phyloP scores from a whole-genome alignment of 176 grass and related monocot species.

The Neostapfia colusana region DNA sequence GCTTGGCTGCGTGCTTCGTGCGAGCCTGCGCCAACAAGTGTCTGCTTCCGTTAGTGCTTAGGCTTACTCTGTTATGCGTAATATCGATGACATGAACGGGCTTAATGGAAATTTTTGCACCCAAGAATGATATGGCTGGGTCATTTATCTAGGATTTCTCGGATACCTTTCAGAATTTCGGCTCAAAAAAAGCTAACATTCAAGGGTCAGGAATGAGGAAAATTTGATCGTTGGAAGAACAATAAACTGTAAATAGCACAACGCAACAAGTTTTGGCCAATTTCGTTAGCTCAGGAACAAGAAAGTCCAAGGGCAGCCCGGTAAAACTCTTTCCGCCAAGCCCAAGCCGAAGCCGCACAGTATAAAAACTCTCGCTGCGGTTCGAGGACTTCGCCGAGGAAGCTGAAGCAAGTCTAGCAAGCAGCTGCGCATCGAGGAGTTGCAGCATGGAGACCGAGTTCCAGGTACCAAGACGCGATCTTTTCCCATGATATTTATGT shows the following conservation, averaged over 20 bases:
- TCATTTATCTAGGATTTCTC: neutral
- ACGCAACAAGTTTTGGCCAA: neutral
- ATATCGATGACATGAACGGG: neutral
- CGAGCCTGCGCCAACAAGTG: neutral
- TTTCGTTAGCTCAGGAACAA: neutral
- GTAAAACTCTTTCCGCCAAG: neutral
- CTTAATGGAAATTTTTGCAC: neutral
- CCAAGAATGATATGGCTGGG: neutral
- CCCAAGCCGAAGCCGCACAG: neutral
- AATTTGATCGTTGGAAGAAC: neutral
- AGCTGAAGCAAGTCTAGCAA: neutral
- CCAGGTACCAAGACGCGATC: slow-evolving; percentile 28
- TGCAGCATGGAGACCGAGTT: slow-evolving; percentile 40
- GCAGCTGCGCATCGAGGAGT: neutral
- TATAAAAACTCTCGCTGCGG: neutral
- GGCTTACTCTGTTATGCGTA: neutral
- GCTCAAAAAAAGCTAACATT: neutral
- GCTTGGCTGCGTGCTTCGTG: neutral
- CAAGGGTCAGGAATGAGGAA: neutral
- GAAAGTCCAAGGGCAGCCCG: neutral
- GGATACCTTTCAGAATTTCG: neutral
- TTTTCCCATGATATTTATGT: neutral
- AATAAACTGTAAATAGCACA: neutral
- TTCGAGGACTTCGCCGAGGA: neutral
- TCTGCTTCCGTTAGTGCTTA: neutral